Base-by-base conservation (phyloP, 2,329 filamentous ascomycete species). In the Shiraia bambusicola region DNA sequence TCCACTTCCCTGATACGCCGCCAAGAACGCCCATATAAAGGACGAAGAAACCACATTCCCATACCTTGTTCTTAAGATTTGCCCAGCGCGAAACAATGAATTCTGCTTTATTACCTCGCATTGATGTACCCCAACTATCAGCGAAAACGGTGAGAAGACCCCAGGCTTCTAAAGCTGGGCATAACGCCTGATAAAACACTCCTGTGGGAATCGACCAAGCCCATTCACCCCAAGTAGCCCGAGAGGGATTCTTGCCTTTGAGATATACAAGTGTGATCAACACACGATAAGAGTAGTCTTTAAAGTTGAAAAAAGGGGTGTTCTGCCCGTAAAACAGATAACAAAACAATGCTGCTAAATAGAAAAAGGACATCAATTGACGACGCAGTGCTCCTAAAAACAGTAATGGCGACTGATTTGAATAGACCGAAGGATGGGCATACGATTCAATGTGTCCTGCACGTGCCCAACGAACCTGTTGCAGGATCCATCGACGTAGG, bases 401-500 rank as follows among this genome's bases (percentile, higher is more conserved):
- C 40, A 69, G 56, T 17, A 70, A 51, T 0, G 65, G 64, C 13
- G 62, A 59, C 19, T 59, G 60, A 6, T 66, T 52, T 9, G 63
- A 46, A 49, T 70, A 70, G 13, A 69, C 52, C 33, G 55, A 50
- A 1, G 66, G 66, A 13, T 65, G 59, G 32, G 61, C 60, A 35
- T 67, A 61, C 9, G 60, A 62, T 49, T 70, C 67, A 33, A 70
- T 67, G 40, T 69, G 63, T 1, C 56, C 58, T 11, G 67, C 63
- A 36, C 67, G 61, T 16, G 58, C 52, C 65, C 67, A 70, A 31
- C 66, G 59, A 15, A 69, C 61, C 50, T 70, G 67, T 39, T 70
- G 67, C 9, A 65, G 54, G 9, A 68, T 48, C 66, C 66, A 69
- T 11, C 61, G 52, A 11, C 58, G 51, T 5, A 69, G 37, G 0